Base-by-base conservation (phyloP, 202 grass and related monocot species). In the Schoenoplectus tabernaemontani region DNA sequence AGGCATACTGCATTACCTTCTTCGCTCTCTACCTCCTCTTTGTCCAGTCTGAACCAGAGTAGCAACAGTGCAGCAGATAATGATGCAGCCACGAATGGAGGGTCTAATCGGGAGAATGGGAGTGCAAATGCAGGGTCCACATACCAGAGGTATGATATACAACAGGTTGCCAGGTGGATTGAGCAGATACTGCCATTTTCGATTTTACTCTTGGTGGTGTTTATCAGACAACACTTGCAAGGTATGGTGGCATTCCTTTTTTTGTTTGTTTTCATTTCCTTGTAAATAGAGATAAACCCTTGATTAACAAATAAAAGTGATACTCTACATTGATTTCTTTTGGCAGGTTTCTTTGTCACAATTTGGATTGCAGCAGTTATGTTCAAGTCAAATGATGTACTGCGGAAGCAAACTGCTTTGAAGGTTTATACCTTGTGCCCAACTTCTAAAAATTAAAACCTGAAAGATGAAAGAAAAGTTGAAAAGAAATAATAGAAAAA, bases 161-260 rank as follows among this genome's bases (percentile, higher is more conserved):
- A 99, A 64, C 96, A 99, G 87, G 83, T 99, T 64, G 96, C 96
- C 13, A 84, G 88, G 82, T 99, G 96, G 92, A 93, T 93, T 62
- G 96, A 99, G 83, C 96, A 99, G 90, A 93, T 99, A 91, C 79
- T 99, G 33, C 96, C 96, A 22, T 99, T 99, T 84, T 96, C 96
- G 56, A 89, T 99, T n/a, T 80, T 99, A 82, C 85, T 99, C 26
- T 86, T 99, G 78, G 88, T 99, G 84, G 96, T 99, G 47, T 99
- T 99, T 87, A 99, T 99, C 83, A 85, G 96, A 79, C 92, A 99
- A 79, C 96, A 99, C 77, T 80, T 99, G 85, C 96, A 99, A 93
- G 96, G 96, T 99, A 41, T 9, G 38, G 11, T 17, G 41, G 62
- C 16, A 22, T 26, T 32, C 3, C 65, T 62, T 69, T 2, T 38